Evolutionary conservation across 2,329 filamentous ascomycete genomes (phyloP).

Genomic region (Penicillium sp.): DNA sequence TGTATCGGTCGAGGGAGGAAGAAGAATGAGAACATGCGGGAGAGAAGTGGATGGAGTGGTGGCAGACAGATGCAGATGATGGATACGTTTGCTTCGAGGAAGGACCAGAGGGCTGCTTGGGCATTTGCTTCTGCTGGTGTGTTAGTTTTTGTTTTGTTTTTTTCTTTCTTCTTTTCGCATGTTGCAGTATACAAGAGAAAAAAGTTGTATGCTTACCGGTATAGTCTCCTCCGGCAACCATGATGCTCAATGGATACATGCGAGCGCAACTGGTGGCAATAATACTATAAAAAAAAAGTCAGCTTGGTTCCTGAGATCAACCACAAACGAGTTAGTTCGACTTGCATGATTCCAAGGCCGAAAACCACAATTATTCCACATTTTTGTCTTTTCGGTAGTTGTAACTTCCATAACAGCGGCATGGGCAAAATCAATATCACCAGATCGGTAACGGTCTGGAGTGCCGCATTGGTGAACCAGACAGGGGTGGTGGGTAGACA

Average conservation of each 20-base stretch:
- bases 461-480: slow-evolving; percentile 31
- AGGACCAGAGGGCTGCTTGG: slow-evolving; percentile 31
- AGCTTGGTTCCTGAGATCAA: background rate
- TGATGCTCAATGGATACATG: slow-evolving; percentile 17
- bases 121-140: slow-evolving; percentile 21
- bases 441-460: slow-evolving; percentile 30
- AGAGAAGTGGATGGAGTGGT: slow-evolving; percentile 27
- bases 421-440: slow-evolving; percentile 29
- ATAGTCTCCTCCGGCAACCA: slow-evolving; percentile 17
- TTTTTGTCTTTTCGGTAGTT: slow-evolving; percentile 24
- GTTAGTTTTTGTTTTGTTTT: background rate
- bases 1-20: slow-evolving; percentile 18
- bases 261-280: slow-evolving; percentile 30
- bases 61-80: slow-evolving; percentile 34
- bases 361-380: slow-evolving; percentile 28
- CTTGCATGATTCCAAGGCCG: slow-evolving; percentile 30
- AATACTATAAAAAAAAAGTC: slow-evolving; percentile 17
- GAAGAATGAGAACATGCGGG: slow-evolving; percentile 24
- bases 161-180: background rate
- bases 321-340: background rate
- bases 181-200: too few relatives aligned
- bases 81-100: slow-evolving; percentile 31
- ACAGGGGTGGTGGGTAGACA: slow-evolving; percentile 23
- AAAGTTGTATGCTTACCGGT: slow-evolving; percentile 17
- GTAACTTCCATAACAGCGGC: slow-evolving; percentile 23